phyloP scores from a whole-genome alignment of 176 grass and related monocot species.

The Triticum dicoccoides region DNA sequence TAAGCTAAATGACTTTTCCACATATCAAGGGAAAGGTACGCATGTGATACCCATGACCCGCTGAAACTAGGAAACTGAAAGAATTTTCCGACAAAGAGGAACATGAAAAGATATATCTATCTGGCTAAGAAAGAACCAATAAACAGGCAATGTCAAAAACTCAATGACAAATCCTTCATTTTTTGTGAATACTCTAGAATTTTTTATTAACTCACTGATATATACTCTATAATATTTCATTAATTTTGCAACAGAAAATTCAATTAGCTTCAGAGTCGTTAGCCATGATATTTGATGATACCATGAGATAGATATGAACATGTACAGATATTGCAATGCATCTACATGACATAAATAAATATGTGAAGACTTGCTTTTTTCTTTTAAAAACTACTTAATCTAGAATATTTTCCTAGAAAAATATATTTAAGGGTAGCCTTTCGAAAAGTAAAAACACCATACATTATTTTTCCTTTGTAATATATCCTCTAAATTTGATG shows the following conservation, averaged over 20 bases:
- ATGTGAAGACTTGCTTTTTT: background rate
- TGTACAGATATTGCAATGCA: no score
- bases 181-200: background rate
- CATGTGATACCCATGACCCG: background rate
- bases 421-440: no score
- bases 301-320: background rate
- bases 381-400: background rate
- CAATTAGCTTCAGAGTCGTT: no score
- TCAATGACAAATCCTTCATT: background rate
- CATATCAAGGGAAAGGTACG: background rate
- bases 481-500: background rate
- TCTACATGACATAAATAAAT: background rate
- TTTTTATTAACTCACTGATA: background rate
- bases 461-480: background rate
- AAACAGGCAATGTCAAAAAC: background rate
- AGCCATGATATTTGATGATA: background rate
- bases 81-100: no score
- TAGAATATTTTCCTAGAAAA: background rate
- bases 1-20: background rate
- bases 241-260: background rate
- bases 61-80: background rate
- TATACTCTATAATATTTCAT: background rate
- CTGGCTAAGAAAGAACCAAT: background rate
- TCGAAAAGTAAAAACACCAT: background rate
- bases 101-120: background rate